Conservation (phyloP, 176 grass and related monocot species). For the Oryza australiensis region DNA sequence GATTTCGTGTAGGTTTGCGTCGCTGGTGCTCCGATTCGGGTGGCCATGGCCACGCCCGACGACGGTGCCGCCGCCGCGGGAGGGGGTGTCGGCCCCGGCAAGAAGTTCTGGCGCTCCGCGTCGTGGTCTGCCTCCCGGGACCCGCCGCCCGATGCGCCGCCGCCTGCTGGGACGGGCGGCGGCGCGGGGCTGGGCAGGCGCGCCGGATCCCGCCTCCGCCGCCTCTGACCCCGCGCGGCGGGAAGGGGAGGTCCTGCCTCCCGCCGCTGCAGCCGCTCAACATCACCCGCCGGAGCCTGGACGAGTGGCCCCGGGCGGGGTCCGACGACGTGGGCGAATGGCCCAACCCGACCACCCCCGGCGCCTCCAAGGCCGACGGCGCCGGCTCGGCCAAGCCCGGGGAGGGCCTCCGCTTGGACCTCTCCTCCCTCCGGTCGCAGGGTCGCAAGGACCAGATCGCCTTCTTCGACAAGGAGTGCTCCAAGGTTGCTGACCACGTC, state of each 20-base stretch:
- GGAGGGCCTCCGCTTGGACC: constrained; percentile 71
- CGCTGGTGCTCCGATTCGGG: constrained; percentile 4
- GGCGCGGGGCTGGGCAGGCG: background rate
- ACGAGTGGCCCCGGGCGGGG: constrained; percentile 85
- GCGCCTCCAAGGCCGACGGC: constrained; percentile 48
- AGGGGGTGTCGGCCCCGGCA: constrained; percentile 27
- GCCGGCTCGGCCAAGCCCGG: constrained; percentile 46
- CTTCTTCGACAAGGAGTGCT: constrained; percentile 99
- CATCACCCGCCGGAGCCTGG: constrained; percentile 73
- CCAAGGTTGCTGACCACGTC: constrained; percentile 92
- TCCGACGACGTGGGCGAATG: constrained; percentile 95
- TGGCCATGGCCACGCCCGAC: constrained; percentile 56
- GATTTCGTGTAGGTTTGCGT: background rate
- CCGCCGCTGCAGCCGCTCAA: constrained; percentile 89
- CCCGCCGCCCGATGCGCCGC: constrained; percentile 26
- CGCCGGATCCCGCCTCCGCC: constrained; percentile 46
- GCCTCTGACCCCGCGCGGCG: constrained; percentile 71
- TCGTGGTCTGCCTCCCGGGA: constrained; percentile 83
- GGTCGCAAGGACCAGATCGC: constrained; percentile 93
- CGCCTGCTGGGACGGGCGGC: background rate
- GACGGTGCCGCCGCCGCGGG: constrained; percentile 36
- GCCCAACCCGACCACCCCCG: constrained; percentile 82
- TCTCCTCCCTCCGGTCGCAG: constrained; percentile 59
- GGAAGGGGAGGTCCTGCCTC: constrained; percentile 60
- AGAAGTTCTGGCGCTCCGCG: constrained; percentile 83